Percentiles rank a stretch among this genome's conserved stretches.
Conservation (phyloP, 495 filamentous ascomycete genomes). For the Penicillium salamii region DNA sequence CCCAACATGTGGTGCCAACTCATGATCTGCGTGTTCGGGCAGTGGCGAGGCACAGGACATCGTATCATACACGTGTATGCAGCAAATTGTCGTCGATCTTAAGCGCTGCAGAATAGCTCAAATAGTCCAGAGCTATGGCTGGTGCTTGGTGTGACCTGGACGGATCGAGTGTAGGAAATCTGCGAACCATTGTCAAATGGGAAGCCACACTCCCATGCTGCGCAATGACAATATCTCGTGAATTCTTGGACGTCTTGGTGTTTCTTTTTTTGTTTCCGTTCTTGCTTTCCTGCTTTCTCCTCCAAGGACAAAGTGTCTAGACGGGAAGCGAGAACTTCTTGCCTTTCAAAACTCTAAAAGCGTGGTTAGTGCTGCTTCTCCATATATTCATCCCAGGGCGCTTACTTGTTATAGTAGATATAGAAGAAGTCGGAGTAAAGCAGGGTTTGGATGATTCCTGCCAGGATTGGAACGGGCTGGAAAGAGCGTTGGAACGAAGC, state of each 20-base stretch:
- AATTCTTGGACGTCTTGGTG: not conserved
- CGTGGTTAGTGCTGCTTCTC: not conserved
- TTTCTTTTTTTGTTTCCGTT: not conserved
- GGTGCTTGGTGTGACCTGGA: not conserved
- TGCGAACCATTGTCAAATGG: not conserved
- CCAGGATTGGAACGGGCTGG: slow-evolving; percentile 79
- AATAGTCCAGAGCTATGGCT: not conserved
- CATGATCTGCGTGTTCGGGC: not conserved
- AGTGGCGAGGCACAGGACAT: too few relatives aligned
- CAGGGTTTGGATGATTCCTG: slow-evolving; percentile 88
- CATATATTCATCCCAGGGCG: not conserved
- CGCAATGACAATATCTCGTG: not conserved
- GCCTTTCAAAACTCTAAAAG: slow-evolving; percentile 68
- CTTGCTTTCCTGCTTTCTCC: too few relatives aligned
- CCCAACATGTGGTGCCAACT: not conserved
- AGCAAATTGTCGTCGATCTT: too few relatives aligned
- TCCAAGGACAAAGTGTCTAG: slow-evolving; percentile 41
- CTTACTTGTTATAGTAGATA: slow-evolving; percentile 95
- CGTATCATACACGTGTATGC: too few relatives aligned
- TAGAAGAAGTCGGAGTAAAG: slow-evolving; percentile 99
- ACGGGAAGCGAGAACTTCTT: slow-evolving; percentile 87
- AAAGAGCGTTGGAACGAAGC: slow-evolving; percentile 48
- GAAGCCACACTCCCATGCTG: too few relatives aligned
- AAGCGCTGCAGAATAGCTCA: not conserved
- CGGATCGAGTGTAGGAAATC: slow-evolving; percentile 2